Base-by-base conservation (phyloP, 2,329 filamentous ascomycete species). In the Westerdykella ornata region DNA sequence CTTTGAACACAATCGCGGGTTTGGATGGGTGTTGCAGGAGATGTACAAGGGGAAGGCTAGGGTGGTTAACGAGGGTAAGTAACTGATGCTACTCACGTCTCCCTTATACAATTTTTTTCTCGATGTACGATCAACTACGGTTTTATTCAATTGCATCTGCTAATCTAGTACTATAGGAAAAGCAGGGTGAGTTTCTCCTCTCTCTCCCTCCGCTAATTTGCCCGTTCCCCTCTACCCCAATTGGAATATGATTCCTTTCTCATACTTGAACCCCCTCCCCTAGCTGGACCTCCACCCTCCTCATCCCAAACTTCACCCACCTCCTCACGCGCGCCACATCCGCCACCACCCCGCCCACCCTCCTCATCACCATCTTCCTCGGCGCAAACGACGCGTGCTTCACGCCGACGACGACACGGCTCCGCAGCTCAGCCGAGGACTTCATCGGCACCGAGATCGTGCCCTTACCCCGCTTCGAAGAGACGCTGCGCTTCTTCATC, bases 351-450 rank as follows among this genome's bases (percentile, higher is more conserved):
- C 36, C 54, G 3, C 47, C 44, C n/a, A 65, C 61, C 5, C 54
- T 68, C 17, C 56, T 68, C 40, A 53, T 69, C 46, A 67, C 63
- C 14, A 67, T 68, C 42, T 66, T 67, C 41, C 41, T 68, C 7
- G 66, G 67, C 29, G 65, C 63, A 18, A 68, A 68, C 37, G 66
- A 68, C 40, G 65, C 65, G 17, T 66, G 59, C 43, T 42, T 66
- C 19, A 33, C 53, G n/a, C 38, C n/a, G 6, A 32, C 26, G 15
- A 14, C 31, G 20, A 13, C 38, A 43, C 30, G 30, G 8, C 22
- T 2, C 22, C 22, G 12, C 22, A n/a, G n/a, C n/a, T n/a, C n/a
- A n/a, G 22, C 22, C 22, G 22, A 7, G 4, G 22, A 26, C 22
- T 26, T 26, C 22, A 85, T 26, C 3, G 22, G 22, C 22, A 11